Conservation (phyloP, 345 rosid species). For the Garcia nutans region DNA sequence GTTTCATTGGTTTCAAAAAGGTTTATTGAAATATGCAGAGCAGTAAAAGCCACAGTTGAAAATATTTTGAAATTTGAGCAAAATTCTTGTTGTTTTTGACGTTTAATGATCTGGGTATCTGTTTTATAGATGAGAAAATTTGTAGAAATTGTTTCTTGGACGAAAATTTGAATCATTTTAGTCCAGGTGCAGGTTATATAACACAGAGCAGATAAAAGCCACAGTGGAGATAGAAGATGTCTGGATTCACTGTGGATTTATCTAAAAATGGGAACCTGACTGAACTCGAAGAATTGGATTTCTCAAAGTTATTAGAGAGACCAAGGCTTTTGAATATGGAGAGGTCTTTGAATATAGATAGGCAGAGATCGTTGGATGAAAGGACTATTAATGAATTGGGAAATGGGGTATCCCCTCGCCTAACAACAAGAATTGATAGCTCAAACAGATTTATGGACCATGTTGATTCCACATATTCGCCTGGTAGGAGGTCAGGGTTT, state of each 20-base stretch:
- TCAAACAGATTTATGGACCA: conserved; percentile 34
- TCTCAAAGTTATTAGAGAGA: conserved; percentile 63
- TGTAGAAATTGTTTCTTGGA: neutral
- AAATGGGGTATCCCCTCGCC: conserved; percentile 39
- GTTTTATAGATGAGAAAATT: conserved; percentile 9
- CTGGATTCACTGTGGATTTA: conserved; percentile 35
- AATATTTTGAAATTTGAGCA: neutral
- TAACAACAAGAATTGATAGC: conserved; percentile 25
- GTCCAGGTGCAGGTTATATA: conserved; percentile 21
- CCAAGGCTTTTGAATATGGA: conserved; percentile 74
- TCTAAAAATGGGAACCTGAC: conserved; percentile 37
- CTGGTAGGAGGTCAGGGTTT: conserved; percentile 60
- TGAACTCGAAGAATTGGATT: conserved; percentile 56
- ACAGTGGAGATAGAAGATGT: conserved; percentile 28
- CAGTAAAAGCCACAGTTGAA: too few relatives aligned
- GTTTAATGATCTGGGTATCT: neutral
- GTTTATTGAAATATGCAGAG: too few relatives aligned
- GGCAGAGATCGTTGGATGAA: conserved; percentile 73
- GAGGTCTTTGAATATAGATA: conserved; percentile 65
- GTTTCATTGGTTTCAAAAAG: too few relatives aligned
- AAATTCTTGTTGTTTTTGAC: neutral
- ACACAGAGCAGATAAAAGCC: neutral
- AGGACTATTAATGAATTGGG: conserved; percentile 52
- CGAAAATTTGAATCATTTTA: conserved; percentile 13
- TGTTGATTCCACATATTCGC: conserved; percentile 45